Base-by-base conservation (phyloP, 73 alveolate species). In the Tetrahymena borealis region DNA sequence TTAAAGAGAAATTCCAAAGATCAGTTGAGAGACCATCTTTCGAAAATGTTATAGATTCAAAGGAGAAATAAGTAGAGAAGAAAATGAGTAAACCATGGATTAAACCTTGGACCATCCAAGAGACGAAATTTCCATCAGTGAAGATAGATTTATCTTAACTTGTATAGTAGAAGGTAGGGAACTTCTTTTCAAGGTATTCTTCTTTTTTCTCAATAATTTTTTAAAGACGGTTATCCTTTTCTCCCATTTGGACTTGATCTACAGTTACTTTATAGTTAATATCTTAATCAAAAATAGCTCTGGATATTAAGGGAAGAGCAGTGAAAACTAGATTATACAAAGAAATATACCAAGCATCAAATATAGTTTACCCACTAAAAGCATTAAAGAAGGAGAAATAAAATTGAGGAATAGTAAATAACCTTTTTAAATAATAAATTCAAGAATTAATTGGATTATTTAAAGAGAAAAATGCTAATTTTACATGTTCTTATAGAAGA, bases 401-500 rank as follows among this genome's bases (percentile, higher is more conserved):
- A 35, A 85, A 39, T 38, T 93, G 39, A 11, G 95, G 95, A 18
- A 93, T 92, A 31, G 95, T 93, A 28, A 93, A 93, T 11, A 93
- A 60, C 85, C 85, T 60, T n/a, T n/a, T n/a, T n/a, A n/a, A n/a
- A n/a, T n/a, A 11, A n/a, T 4, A 60, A 20, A 9, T 13, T 15
- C 31, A 7, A 20, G n/a, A 8, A 12, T 15, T 15, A 6, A 11
- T n/a, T 43, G 3, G 6, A 3, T 60, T 3, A 8, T 20, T 41
- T 91, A 94, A 39, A 8, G 94, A 78, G 90, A 78, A 78, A 15
- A 91, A 94, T n/a, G n/a, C n/a, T n/a, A 42, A 91, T 90, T 90
- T 94, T 94, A 79, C 95, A 93, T 93, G 33, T 93, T 93, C 93
- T 98, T 98, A 92, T 97, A 98, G 97, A 98, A 98, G 96, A 98